These are phyloP conservation scores for Jatropha curcas DNA, from an alignment of 345 rosid species.

Conservation along the genomic window DNA sequence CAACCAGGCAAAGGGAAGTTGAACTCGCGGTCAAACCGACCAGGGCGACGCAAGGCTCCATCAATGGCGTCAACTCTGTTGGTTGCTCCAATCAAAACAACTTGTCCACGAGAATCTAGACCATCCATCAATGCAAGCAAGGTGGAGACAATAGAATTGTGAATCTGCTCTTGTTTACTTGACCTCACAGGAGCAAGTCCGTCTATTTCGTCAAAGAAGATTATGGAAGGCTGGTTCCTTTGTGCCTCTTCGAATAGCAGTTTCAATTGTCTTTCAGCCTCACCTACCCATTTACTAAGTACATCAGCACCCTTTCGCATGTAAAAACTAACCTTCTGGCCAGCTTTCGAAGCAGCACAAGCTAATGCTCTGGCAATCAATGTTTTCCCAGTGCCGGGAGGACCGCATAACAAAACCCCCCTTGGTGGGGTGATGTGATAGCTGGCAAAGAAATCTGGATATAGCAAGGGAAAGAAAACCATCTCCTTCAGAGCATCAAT, in stretches of 20 bases:
- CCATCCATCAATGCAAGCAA: slow-evolving; percentile 99
- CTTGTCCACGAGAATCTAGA: slow-evolving; percentile 99
- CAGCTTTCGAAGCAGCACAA: slow-evolving; percentile 99
- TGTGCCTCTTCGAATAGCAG: slow-evolving; percentile 99
- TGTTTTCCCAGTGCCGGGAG: slow-evolving; percentile 99
- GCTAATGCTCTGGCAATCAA: slow-evolving; percentile 99
- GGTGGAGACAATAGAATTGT: slow-evolving; percentile 98
- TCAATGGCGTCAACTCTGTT: slow-evolving; percentile 99
- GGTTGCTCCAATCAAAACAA: slow-evolving; percentile 99
- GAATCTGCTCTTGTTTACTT: slow-evolving; percentile 99
- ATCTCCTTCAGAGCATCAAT: slow-evolving; percentile 97
- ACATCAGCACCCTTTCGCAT: slow-evolving; percentile 99
- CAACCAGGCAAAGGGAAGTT: slow-evolving; percentile 98
- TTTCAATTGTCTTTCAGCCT: slow-evolving; percentile 98
- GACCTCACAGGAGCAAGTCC: slow-evolving; percentile 99
- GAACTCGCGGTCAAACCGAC: slow-evolving; percentile 98
- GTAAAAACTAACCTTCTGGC: slow-evolving; percentile 99
- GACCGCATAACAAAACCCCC: slow-evolving; percentile 98
- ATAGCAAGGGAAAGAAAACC: slow-evolving; percentile 96
- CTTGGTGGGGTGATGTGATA: slow-evolving; percentile 96
- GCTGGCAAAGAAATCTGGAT: slow-evolving; percentile 98
- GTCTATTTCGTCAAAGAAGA: slow-evolving; percentile 98
- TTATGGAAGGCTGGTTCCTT: slow-evolving; percentile 96
- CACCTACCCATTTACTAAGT: slow-evolving; percentile 99
- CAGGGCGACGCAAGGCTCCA: slow-evolving; percentile 99